Evolutionary conservation across 805 yeast species (phyloP).

Genomic region (Ogataea nakhonphanomensis): DNA sequence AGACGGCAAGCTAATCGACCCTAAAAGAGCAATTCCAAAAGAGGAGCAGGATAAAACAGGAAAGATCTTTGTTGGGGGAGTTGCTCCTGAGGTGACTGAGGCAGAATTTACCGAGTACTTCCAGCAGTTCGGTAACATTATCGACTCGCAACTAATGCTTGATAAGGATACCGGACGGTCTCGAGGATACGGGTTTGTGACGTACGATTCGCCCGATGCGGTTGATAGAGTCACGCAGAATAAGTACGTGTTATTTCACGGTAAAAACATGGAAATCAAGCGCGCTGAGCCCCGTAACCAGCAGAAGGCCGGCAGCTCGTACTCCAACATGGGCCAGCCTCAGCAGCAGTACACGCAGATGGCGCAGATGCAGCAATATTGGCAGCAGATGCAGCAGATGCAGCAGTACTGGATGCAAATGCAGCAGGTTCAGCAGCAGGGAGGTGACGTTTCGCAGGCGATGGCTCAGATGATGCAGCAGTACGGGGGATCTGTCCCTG

Average conservation of each 20-base stretch:
- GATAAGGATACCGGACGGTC: conserved; percentile 97
- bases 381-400: conserved; percentile 61
- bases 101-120: conserved; percentile 84
- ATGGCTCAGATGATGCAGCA: conserved; percentile 17
- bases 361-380: conserved; percentile 47
- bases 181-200: conserved; percentile 95
- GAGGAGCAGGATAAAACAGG: conserved; percentile 97
- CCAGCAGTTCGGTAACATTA: conserved; percentile 81
- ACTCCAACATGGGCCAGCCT: conserved; percentile 31
- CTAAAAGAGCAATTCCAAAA: conserved; percentile 94
- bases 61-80: conserved; percentile 96
- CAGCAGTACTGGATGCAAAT: conserved; percentile 36
- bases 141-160: conserved; percentile 95
- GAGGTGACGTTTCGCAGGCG: conserved; percentile 11
- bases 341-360: conserved; percentile 29
- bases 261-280: conserved; percentile 79
- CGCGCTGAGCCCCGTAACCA: conserved; percentile 81
- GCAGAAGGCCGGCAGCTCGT: conserved; percentile 43
- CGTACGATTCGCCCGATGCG: conserved; percentile 91
- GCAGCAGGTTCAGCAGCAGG: conserved; percentile 33
- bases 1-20: conserved; percentile 96
- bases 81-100: conserved; percentile 90
- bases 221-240: conserved; percentile 84
- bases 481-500: conserved; percentile 8
- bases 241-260: conserved; percentile 79